Evolutionary conservation across 345 rosid species (phyloP).

Genomic region (Melaleuca alternifolia): DNA sequence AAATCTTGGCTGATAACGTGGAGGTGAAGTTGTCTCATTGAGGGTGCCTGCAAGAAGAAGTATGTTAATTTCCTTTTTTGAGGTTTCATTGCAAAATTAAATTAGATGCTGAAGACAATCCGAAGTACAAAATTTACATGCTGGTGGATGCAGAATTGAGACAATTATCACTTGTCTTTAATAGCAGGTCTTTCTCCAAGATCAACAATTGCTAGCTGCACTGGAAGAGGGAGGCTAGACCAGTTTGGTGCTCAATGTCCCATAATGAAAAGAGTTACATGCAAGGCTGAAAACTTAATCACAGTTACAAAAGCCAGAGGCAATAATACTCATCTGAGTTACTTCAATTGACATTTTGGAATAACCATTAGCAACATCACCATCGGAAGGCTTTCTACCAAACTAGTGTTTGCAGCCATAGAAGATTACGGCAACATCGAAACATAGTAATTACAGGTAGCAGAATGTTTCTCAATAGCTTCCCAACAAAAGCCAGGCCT

Average conservation of each 20-base stretch:
- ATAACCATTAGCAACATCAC: background rate
- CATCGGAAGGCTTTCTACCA: background rate
- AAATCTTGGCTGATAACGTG: conserved; percentile 97
- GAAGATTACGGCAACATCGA: background rate
- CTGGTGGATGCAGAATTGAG: background rate
- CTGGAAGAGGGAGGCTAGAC: background rate
- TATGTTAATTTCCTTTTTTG: background rate
- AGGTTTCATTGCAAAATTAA: background rate
- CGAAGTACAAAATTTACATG: background rate
- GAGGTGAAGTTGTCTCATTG: conserved; percentile 76
- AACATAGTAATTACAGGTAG: background rate
- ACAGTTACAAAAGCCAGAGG: background rate
- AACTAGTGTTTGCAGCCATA: background rate
- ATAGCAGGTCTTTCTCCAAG: background rate
- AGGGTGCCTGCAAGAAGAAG: conserved; percentile 40
- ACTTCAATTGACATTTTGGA: background rate
- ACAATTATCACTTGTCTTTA: background rate
- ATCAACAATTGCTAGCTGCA: background rate
- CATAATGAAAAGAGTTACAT: background rate
- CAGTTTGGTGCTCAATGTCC: background rate
- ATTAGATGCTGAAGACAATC: background rate
- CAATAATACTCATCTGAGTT: background rate
- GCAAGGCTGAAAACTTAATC: background rate
- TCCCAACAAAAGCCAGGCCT: background rate
- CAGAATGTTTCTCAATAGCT: background rate